Conservation (phyloP, 106 monocot species). For the Iris macrosiphon region DNA sequence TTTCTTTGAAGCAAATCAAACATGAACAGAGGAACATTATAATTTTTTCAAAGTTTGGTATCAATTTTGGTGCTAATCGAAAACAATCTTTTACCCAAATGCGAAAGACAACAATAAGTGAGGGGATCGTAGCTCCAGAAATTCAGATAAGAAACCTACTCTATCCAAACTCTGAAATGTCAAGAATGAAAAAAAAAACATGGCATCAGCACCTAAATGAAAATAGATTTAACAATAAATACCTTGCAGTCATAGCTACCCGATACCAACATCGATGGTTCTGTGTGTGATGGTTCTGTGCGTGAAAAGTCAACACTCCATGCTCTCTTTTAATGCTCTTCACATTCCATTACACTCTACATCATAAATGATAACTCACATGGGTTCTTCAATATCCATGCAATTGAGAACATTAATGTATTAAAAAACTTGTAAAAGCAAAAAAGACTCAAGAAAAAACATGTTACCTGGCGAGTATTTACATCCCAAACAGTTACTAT, state of each 20-base stretch:
- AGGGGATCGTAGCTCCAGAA: too few species aligned
- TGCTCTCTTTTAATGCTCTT: conserved; percentile 96
- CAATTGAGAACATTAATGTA: not conserved
- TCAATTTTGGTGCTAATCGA: too few species aligned
- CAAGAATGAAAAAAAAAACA: too few species aligned
- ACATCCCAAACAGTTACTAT: conserved; percentile 99
- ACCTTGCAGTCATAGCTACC: conserved; percentile 99
- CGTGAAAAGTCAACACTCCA: conserved; percentile 99
- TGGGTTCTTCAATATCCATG: not conserved
- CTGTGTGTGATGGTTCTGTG: too few species aligned
- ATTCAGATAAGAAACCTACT: too few species aligned
- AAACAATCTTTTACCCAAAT: too few species aligned
- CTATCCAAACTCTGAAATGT: too few species aligned
- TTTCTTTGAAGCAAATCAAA: too few species aligned
- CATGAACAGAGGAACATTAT: too few species aligned
- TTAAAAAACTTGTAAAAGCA: not conserved
- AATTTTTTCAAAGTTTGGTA: too few species aligned
- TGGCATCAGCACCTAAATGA: not conserved
- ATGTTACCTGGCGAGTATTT: conserved; percentile 92
- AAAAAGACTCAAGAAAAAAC: too few species aligned
- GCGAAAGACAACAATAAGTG: too few species aligned
- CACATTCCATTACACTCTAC: conserved; percentile 96
- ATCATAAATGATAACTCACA: conserved; percentile 6
- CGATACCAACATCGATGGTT: conserved; percentile 94
- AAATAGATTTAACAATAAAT: not conserved